Evolutionary conservation across 2,329 filamentous ascomycete genomes (phyloP), one percentile per base, ranked within the genome.

Genomic region (Apiospora pterosperma): DNA sequence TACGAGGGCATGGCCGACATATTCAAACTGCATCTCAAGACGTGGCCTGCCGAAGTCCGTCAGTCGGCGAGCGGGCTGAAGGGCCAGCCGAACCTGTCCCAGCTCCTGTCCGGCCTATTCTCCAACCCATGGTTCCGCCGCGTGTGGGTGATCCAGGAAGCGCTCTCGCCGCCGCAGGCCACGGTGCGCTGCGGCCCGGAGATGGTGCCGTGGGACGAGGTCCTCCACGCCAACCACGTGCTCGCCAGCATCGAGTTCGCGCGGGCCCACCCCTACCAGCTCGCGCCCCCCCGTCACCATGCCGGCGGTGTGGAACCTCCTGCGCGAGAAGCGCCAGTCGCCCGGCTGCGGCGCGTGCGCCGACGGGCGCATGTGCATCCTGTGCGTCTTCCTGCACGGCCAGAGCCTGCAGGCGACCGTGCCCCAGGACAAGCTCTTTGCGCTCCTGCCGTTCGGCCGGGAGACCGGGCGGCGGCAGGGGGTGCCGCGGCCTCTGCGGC

Each of bases 111-210:
- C 0, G 25, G 60, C 6, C 25, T 62, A 1, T 62, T 62, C 12
- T 62, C 60, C 12, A 62, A 62, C 60, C 60, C 60, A 7, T 62
- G 60, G 60, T 62, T 62, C 11, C 41, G 36, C 25, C 60, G 60
- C 3, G 41, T 42, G 11, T 62, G 60, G 60, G 60, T 62, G 7
- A 38, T 62, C 3, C 60, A 62, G 8, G 60, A 62, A 14, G 60
- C 60, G 19, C 38, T 62, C 5, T 41, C 36, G 5, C 36, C 60
- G 3, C 21, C 21, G 2, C 36, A 6, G 2, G 60, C 60, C 2
- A 21, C 48, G 21, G 60, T 62, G 3, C 60, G 41, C 5, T 62
- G 60, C 41, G 60, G 60, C 4, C 5, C 60, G 1, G 60, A 62
- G 0, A 5, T 62, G 1, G 36, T 62, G 0, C 38, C 60, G 21